Conservation (phyloP, 2,329 filamentous ascomycete species). For the Basipetospora chlamydospora region DNA sequence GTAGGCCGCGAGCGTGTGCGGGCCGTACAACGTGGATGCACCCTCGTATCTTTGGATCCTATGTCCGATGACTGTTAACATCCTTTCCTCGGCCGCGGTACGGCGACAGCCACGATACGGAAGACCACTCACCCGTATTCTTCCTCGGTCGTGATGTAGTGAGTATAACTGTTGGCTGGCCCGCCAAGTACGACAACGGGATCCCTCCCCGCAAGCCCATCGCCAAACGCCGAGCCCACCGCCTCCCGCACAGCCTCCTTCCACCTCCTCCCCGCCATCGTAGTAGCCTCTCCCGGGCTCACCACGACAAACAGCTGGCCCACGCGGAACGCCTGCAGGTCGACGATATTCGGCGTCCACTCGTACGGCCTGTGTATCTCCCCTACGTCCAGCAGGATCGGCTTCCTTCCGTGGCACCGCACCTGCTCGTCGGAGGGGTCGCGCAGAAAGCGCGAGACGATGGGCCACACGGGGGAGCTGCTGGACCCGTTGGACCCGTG, state of each 20-base stretch:
- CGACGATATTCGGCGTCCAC: slow-evolving; percentile 86
- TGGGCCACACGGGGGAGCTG: slow-evolving; percentile 57
- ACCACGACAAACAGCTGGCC: slow-evolving; percentile 77
- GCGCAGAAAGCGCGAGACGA: slow-evolving; percentile 60
- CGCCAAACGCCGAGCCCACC: slow-evolving; percentile 49
- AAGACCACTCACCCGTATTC: slow-evolving; percentile 29
- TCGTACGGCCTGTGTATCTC: slow-evolving; percentile 63
- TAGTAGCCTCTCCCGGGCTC: slow-evolving; percentile 75
- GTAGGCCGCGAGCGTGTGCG: slow-evolving; percentile 69
- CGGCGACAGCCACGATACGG: background rate
- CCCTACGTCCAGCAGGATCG: slow-evolving; percentile 78
- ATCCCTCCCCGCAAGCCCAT: background rate
- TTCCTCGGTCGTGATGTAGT: slow-evolving; percentile 61
- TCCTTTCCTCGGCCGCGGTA: too few relatives aligned
- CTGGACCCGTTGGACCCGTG: slow-evolving; percentile 59
- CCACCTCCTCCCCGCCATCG: slow-evolving; percentile 86
- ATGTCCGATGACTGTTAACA: too few relatives aligned
- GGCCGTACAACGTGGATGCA: slow-evolving; percentile 81
- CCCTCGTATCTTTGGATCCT: slow-evolving; percentile 81
- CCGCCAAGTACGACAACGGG: slow-evolving; percentile 8
- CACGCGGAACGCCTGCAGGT: slow-evolving; percentile 72
- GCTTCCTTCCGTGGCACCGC: slow-evolving; percentile 67
- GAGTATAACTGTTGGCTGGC: slow-evolving; percentile 58
- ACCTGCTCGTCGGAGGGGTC: slow-evolving; percentile 55
- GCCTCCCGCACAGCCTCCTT: slow-evolving; percentile 44